These are phyloP conservation scores for Phytophthora boehmeriae DNA, from an alignment of 352 stramenopile species.

Conservation along the genomic window DNA sequence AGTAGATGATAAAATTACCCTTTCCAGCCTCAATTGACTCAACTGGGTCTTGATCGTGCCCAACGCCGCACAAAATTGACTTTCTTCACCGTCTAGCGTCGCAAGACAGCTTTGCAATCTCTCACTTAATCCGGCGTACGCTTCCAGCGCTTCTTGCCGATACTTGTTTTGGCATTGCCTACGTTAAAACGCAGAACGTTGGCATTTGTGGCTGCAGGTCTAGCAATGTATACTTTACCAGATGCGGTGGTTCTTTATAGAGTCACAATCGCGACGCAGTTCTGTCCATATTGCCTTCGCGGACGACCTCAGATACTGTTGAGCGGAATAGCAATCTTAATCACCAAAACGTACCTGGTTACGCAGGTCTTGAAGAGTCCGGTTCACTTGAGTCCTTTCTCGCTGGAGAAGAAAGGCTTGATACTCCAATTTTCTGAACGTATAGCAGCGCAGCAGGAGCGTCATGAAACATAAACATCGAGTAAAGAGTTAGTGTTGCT, in stretches of 20 bases:
- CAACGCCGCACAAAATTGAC: not conserved
- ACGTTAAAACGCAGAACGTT: not conserved
- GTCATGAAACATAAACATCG: not conserved
- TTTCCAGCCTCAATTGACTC: conserved; percentile 21
- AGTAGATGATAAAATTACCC: conserved; percentile 16
- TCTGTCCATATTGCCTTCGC: conserved; percentile 36
- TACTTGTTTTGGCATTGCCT: conserved; percentile 36
- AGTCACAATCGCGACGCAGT: conserved; percentile 12
- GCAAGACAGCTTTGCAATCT: conserved; percentile 13
- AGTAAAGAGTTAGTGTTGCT: not conserved
- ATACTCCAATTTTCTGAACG: conserved; percentile 6
- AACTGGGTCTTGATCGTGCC: conserved; percentile 9
- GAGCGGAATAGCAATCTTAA: no score
- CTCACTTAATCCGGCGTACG: conserved; percentile 10
- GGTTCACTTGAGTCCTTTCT: conserved; percentile 21
- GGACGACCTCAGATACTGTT: not conserved
- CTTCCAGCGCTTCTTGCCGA: conserved; percentile 20
- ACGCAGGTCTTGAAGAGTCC: conserved; percentile 17
- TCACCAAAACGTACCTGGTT: conserved; percentile 31
- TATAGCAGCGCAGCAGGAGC: not conserved
- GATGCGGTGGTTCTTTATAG: conserved; percentile 20
- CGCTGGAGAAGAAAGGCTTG: conserved; percentile 11
- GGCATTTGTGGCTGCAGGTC: not conserved
- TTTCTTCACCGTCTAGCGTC: conserved; percentile 9
- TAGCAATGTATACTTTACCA: conserved; percentile 23